Base-by-base conservation (phyloP, 2,329 filamentous ascomycete genomes). In the Colletotrichum sp. region DNA sequence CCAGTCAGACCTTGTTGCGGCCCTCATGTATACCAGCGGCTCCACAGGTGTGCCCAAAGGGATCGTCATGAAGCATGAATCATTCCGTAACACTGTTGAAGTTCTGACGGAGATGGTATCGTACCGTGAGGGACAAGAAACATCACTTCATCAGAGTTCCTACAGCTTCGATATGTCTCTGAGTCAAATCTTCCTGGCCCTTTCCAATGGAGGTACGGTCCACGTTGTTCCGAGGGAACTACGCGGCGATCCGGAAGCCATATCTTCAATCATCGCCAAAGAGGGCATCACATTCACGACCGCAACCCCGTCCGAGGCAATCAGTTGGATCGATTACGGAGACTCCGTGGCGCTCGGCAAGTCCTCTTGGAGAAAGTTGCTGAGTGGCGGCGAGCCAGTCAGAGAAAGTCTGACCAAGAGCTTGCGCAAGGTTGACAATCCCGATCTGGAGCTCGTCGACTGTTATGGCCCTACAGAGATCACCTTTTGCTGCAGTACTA, bases 261-360 rank as follows among this genome's bases (percentile, higher is more conserved):
- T 89, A 6, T 76, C 82, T 1, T 76, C 83, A 1, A 65, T 87
- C 18, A 86, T 90, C 7, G 59, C 52, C 0, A n/a, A 80, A 1
- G 75, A 86, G 8, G 65, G 77, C 2, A 80, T 90, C 34, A 86
- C 83, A 0, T 81, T 81, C 43, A 88, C 86, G 0, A 78, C 77
- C 4, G 83, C 81, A 3, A 87, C 84, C 1, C 86, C 87, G 0
- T 85, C 88, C 0, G 87, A 89, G 75, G 86, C 86, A 66, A 55
- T 75, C 7, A 78, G 61, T 30, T 84, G 81, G 84, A 61, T 84
- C 3, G 69, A 69, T 4, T 78, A 79, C 52, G 82, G 78, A 6
- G 59, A 61, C 4, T 32, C 63, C 12, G 52, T 59, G 0, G 28
- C 57, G 8, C 72, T 79, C 1, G 32, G 34, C 12, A 77, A 78